Percentiles rank a stretch among this genome's conserved stretches.
phyloP scores from a whole-genome alignment of 169 alveolate genomes.

The Cryptosporidium muris region DNA sequence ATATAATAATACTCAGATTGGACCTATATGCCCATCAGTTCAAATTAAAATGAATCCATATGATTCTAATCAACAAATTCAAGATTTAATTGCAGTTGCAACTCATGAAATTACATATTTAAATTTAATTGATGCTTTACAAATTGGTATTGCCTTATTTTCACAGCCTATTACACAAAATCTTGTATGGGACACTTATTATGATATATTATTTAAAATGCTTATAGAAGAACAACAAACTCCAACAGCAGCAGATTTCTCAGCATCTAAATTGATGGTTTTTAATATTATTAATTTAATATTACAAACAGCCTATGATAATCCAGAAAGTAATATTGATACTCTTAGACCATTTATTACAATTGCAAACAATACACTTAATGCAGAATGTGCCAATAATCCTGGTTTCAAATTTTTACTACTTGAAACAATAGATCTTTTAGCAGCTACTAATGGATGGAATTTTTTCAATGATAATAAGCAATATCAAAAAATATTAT shows the following conservation, averaged over 20 bases:
- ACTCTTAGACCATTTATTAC: constrained; percentile 58
- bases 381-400: constrained; percentile 58
- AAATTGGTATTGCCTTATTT: constrained; percentile 41
- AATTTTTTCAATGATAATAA: constrained; percentile 12
- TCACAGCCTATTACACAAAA: constrained; percentile 41
- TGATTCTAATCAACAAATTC: constrained; percentile 7
- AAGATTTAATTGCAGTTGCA: constrained; percentile 55
- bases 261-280: constrained; percentile 60
- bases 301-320: constrained; percentile 27
- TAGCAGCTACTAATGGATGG: constrained; percentile 60
- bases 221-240: constrained; percentile 40
- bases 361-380: constrained; percentile 48
- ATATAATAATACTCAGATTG: constrained; percentile 1
- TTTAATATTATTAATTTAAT: constrained; percentile 49
- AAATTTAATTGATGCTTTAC: constrained; percentile 33
- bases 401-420: constrained; percentile 53
- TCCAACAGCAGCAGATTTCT: constrained; percentile 41
- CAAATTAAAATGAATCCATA: constrained; percentile 14
- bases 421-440: constrained; percentile 53
- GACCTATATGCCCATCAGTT: constrained; percentile 40
- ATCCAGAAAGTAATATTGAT: constrained; percentile 34
- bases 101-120: constrained; percentile 43
- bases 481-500: constrained; percentile 23
- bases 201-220: constrained; percentile 49
- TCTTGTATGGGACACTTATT: constrained; percentile 42